A percentile compares a stretch with the other conserved stretches of the same genome.
These are phyloP conservation scores for Alliaria petiolata DNA, from an alignment of 345 rosid genomes.

Conservation along the genomic window DNA sequence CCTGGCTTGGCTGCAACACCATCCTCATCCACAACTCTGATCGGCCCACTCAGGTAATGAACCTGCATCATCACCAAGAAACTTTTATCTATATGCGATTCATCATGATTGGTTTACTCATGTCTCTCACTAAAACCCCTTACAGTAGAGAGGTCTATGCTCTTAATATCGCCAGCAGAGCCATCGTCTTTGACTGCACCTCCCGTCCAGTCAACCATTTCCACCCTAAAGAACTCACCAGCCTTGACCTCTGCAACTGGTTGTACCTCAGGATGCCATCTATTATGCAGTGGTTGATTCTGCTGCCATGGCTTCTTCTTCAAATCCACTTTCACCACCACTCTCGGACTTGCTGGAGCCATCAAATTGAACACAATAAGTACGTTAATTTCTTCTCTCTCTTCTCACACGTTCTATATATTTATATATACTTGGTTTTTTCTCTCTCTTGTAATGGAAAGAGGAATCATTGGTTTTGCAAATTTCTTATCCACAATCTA, in stretches of 20 bases:
- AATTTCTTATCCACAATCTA: slow-evolving; percentile 12
- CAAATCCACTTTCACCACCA: slow-evolving; percentile 54
- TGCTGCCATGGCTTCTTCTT: slow-evolving; percentile 74
- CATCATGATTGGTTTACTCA: neutral
- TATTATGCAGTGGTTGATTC: slow-evolving; percentile 55
- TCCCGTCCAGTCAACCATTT: slow-evolving; percentile 78
- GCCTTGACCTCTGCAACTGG: slow-evolving; percentile 42
- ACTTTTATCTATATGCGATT: neutral
- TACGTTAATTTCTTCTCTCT: neutral
- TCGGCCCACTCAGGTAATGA: slow-evolving; percentile 82
- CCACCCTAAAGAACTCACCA: slow-evolving; percentile 57
- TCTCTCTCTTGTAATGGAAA: neutral
- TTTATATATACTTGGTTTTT: neutral
- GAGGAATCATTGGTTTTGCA: slow-evolving; percentile 8
- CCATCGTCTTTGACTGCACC: slow-evolving; percentile 60
- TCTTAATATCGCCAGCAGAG: slow-evolving; percentile 54
- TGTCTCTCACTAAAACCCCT: neutral
- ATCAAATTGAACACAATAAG: slow-evolving; percentile 18
- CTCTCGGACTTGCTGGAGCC: slow-evolving; percentile 56
- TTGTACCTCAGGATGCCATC: slow-evolving; percentile 74
- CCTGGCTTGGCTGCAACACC: slow-evolving; percentile 71
- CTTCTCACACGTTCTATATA: neutral
- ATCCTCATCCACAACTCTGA: slow-evolving; percentile 56
- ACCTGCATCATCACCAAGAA: slow-evolving; percentile 35
- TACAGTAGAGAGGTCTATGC: slow-evolving; percentile 54